Base-by-base conservation (phyloP, 2,329 filamentous ascomycete genomes). In the Colletotrichum filicis region DNA sequence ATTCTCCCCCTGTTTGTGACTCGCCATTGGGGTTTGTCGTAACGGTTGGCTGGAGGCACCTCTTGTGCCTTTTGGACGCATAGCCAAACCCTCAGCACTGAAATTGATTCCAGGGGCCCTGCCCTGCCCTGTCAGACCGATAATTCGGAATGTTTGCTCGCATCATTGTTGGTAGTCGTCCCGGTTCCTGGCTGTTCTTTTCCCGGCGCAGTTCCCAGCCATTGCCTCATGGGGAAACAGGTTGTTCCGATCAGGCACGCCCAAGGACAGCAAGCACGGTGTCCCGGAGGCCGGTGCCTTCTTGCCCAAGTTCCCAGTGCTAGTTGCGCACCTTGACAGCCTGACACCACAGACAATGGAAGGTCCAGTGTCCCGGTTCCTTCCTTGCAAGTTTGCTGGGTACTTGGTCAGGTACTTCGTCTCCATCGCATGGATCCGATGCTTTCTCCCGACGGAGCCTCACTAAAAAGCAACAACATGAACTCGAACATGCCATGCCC, bases 381-480 rank as follows among this genome's bases (percentile, higher is more conserved):
- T 66, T 14, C n/a, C 37, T 66, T 56, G 46, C 59, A 42, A 42
- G 37, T 67, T 67, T 60, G 19, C 60, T 55, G 9, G 42, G 42
- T 49, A 49, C 32, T 35, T 35, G 11, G 32, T 12, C 32, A 12
- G 32, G 32, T 35, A 35, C 32, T 35, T 12, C 32, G 32, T 35
- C 32, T 49, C 42, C 28, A 46, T 59, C 28, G 24, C 68, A 56
- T 35, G 68, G 57, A 56, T 57, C 46, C 68, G 28, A 24, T 26
- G 28, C 60, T 63, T 53, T 49, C 42, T 49, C 42, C 35, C 64
- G 49, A 59, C 53, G 46, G 69, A 72, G 69, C 65, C 69, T 72
- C 66, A 64, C 59, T 63, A 53, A 63, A 58, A 69, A 59, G n/a
- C 53, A 64, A 64, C 65, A 59, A 72, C 65, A 68, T 72, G 53